These are phyloP conservation scores for Fusarium sp. DNA, from an alignment of 2,329 filamentous ascomycete species.

Conservation along the genomic window DNA sequence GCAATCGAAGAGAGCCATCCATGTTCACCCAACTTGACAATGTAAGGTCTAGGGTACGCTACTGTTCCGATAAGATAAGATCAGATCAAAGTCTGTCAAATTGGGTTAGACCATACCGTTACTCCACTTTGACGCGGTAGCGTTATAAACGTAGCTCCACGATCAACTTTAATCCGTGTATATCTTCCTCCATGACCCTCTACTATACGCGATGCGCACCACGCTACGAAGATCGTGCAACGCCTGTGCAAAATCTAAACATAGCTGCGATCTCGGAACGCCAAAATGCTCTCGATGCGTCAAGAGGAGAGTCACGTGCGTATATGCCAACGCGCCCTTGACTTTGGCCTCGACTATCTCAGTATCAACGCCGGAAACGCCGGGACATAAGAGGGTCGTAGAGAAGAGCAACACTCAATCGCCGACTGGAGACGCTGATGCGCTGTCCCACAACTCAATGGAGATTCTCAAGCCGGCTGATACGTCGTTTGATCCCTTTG, in stretches of 20 bases:
- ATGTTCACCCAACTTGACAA: no score
- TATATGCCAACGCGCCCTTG: constrained; percentile 64
- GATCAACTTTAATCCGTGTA: not conserved
- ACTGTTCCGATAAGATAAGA: not conserved
- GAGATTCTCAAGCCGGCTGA: constrained; percentile 40
- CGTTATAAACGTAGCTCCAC: constrained; percentile 17
- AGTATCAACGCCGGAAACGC: constrained; percentile 11
- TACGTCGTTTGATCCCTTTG: constrained; percentile 62
- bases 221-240: constrained; percentile 66
- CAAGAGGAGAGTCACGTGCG: constrained; percentile 57
- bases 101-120: constrained; percentile 1
- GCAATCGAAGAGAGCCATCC: no score
- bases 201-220: constrained; percentile 54
- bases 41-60: not conserved
- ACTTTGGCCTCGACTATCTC: constrained; percentile 35
- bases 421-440: not conserved
- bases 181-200: not conserved
- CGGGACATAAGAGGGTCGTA: constrained; percentile 4
- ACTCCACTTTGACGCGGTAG: constrained; percentile 17
- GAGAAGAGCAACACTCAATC: not conserved
- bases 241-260: constrained; percentile 64
- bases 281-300: constrained; percentile 64
- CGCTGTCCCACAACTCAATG: constrained; percentile 4
- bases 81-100: not conserved
- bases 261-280: constrained; percentile 63